Conservation (phyloP, 1,139 yeast species). For the Citeromyces siamensis region DNA sequence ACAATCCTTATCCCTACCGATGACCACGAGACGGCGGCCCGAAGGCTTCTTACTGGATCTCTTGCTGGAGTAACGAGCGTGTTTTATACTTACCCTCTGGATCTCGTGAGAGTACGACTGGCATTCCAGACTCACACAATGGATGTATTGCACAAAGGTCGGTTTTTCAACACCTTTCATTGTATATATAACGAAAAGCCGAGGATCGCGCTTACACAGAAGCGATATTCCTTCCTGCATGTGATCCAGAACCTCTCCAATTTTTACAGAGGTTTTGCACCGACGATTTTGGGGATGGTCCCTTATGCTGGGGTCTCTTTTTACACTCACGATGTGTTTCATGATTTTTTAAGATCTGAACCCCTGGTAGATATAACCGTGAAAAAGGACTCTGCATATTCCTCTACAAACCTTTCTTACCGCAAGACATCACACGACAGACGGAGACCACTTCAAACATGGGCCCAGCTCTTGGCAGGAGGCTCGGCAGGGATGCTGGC, state of each 20-base stretch:
- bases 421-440: slow-evolving; percentile 30
- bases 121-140: slow-evolving; percentile 65
- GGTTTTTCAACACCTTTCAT: slow-evolving; percentile 37
- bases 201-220: slow-evolving; percentile 12
- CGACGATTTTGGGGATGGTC: slow-evolving; percentile 90
- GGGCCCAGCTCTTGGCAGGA: slow-evolving; percentile 93
- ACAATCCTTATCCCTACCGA: slow-evolving; percentile 65
- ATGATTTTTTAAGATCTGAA: slow-evolving; percentile 65
- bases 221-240: slow-evolving; percentile 16
- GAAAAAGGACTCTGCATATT: slow-evolving; percentile 11
- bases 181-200: slow-evolving; percentile 57
- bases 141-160: slow-evolving; percentile 27
- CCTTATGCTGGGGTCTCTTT: slow-evolving; percentile 98
- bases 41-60: slow-evolving; percentile 84
- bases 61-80: slow-evolving; percentile 82
- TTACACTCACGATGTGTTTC: slow-evolving; percentile 84
- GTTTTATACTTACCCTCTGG: slow-evolving; percentile 85
- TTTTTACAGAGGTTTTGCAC: slow-evolving; percentile 89
- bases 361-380: slow-evolving; percentile 47
- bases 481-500: slow-evolving; percentile 92
- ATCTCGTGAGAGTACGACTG: slow-evolving; percentile 77
- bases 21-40: slow-evolving; percentile 61
- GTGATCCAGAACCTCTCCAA: slow-evolving; percentile 37
- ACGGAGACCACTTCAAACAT: slow-evolving; percentile 60
- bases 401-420: slow-evolving; percentile 8